Evolutionary conservation across 2,329 filamentous ascomycete species (phyloP), one percentile per base, ranked within the genome.

Genomic region (Didymella lethalis): DNA sequence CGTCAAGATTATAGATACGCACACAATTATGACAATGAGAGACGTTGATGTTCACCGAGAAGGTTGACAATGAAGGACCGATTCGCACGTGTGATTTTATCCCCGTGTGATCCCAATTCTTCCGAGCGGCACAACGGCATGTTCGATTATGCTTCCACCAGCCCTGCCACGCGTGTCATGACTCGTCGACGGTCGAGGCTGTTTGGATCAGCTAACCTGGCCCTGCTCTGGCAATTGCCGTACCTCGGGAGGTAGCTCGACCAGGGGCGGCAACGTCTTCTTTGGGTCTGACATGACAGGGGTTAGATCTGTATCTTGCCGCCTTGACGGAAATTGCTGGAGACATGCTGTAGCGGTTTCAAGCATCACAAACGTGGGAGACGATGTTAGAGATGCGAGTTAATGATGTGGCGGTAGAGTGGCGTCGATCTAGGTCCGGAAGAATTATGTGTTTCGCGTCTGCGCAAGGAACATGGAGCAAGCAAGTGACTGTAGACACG

Each of bases 321-420:
- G 55, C 44, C 45, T 51, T 14, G 14, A 25, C 55, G 49, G 55
- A 58, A 32, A 58, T 58, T 58, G 31, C 45, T 46, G 38, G 48
- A 26, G 44, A 49, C 38, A 40, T 44, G 41, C 14, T 45, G 25
- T 8, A 38, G 44, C n/a, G 29, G 28, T 28, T 23, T 41, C 40
- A 50, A 32, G 23, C 14, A 23, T 43, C 31, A 26, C 12, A 20
- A 18, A n/a, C 36, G 25, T 40, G 40, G 32, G 31, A 47, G 28
- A n/a, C 29, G 40, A 50, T 26, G 23, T n/a, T 28, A 16, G n/a
- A 47, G n/a, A 40, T n/a, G 18, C 12, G 18, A 38, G 4, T 29
- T 43, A 11, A 44, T 26, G 20, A 18, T 26, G 36, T 18, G 11
- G 8, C 47, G 28, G 43, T 34, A 43, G 48, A 36, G 18, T 32